Evolutionary conservation across 1,284 basidiomycete species (phyloP).

Genomic region (Papiliotrema flavescens): DNA sequence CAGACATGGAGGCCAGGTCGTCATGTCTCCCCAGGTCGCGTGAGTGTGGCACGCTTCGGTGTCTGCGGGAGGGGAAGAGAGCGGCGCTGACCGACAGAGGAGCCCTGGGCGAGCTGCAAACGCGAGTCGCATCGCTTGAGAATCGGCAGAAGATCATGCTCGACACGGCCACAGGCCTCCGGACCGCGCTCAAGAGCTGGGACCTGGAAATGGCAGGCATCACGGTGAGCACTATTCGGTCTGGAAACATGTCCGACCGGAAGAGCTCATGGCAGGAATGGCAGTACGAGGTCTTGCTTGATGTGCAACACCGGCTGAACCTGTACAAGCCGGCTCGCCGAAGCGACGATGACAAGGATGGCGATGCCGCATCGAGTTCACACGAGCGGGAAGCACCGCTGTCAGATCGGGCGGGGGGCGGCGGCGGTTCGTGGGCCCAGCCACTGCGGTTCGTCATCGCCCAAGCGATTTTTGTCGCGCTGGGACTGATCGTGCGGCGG

Average conservation of each 20-base stretch:
- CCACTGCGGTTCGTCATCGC: neutral
- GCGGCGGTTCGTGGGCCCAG: neutral
- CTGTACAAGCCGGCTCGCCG: neutral
- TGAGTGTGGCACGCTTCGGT: slow-evolving; percentile 5
- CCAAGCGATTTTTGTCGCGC: neutral
- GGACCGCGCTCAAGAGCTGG: slow-evolving; percentile 22
- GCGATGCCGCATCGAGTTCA: neutral
- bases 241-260: too few relatives aligned
- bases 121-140: slow-evolving; percentile 22
- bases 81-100: neutral
- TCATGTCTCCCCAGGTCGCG: slow-evolving; percentile 10
- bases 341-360: neutral
- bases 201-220: slow-evolving; percentile 20
- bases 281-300: slow-evolving; percentile 10
- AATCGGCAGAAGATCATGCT: slow-evolving; percentile 18
- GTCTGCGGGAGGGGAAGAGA: neutral
- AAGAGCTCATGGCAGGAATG: slow-evolving; percentile 7
- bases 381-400: too few relatives aligned
- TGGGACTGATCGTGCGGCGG: neutral
- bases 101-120: slow-evolving; percentile 15
- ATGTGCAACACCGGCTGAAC: slow-evolving; percentile 8
- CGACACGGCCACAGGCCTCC: slow-evolving; percentile 18
- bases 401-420: neutral
- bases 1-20: neutral
- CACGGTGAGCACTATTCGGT: slow-evolving; percentile 10